Evolutionary conservation across 2,329 filamentous ascomycete genomes (phyloP), one percentile per base, ranked within the genome.

Genomic region (Aureobasidium leucospermi): DNA sequence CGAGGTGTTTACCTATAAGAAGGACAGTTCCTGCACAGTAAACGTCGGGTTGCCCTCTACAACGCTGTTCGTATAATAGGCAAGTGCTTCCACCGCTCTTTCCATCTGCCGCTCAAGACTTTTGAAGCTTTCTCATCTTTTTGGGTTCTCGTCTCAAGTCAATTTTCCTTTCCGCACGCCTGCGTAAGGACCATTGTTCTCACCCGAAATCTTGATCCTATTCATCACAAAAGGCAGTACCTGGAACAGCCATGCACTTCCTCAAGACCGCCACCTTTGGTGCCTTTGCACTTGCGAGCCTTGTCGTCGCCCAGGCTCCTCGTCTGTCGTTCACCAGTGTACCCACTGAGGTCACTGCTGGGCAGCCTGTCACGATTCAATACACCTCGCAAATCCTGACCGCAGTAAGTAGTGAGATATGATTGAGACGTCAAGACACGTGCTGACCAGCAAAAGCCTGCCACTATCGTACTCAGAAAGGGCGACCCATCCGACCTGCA

Each of bases 391-490:
- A 65, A 58, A 65, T 68, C 49, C 59, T 65, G 45, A 56, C 15
- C 55, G 59, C 53, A 29, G 63, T 64, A 46, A 55, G 58, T 16
- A 41, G 48, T 23, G 13, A 36, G 23, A 10, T 46, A 42, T 38
- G 13, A 42, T 49, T 13, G 16, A 29, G 41, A 28, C 34, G 32
- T 31, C 28, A 29, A n/a, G 19, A 36, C 19, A 51, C 55, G 8
- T 49, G 56, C 65, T 70, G 58, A 67, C 36, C 48, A 16, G 34
- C 6, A 58, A 15, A 43, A 78, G 72, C 76, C 79, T 6, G 79
- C 81, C 39, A 83, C 78, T 42, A 78, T 86, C 65, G 78, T 76
- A 58, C 76, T 86, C 45, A 77, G 80, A 64, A 76, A 81, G 70
- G 84, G 84, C 47, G 61, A 69, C 16, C 69, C 79, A 2, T 70